Percentiles rank a stretch among this genome's conserved stretches.
These are phyloP conservation scores for Rhytidhysteron rufulum DNA, from an alignment of 2,329 filamentous ascomycete species.

Conservation along the genomic window DNA sequence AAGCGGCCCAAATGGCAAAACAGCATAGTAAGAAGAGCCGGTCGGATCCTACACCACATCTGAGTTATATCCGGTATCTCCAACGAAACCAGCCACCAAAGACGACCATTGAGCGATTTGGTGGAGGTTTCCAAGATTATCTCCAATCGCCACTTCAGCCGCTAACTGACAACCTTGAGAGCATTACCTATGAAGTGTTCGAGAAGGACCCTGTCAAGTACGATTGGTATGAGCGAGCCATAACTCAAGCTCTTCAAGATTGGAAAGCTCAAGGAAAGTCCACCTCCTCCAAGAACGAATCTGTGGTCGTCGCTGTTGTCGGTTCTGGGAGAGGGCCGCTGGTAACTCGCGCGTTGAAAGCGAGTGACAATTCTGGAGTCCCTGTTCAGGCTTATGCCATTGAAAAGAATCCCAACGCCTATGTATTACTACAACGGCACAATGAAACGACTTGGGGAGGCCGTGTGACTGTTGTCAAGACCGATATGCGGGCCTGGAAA, in stretches of 20 bases:
- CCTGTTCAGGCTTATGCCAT: slow-evolving; percentile 84
- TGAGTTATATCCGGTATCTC: slow-evolving; percentile 79
- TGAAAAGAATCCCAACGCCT: slow-evolving; percentile 98
- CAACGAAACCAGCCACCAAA: slow-evolving; percentile 74
- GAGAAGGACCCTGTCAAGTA: slow-evolving; percentile 99
- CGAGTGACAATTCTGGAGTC: slow-evolving; percentile 71
- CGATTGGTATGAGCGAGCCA: slow-evolving; percentile 86
- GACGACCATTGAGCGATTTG: slow-evolving; percentile 62
- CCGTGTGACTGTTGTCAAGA: slow-evolving; percentile 83
- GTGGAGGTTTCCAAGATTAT: slow-evolving; percentile 82
- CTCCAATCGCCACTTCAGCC: slow-evolving; percentile 93
- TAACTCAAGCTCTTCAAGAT: slow-evolving; percentile 74
- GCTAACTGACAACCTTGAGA: slow-evolving; percentile 92
- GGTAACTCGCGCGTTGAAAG: slow-evolving; percentile 79
- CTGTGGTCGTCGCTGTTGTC: slow-evolving; percentile 83
- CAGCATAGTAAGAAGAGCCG: slow-evolving; percentile 42
- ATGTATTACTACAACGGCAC: slow-evolving; percentile 83
- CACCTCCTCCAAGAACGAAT: slow-evolving; percentile 65
- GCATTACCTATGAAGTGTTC: slow-evolving; percentile 96
- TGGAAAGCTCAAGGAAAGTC: slow-evolving; percentile 71
- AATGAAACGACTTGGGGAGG: slow-evolving; percentile 76
- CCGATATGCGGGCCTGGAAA: slow-evolving; percentile 95
- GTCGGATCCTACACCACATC: slow-evolving; percentile 58
- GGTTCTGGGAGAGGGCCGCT: slow-evolving; percentile 90
- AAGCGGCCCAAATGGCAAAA: slow-evolving; percentile 52